Evolutionary conservation across 2,329 filamentous ascomycete genomes (phyloP).

Genomic region (Pseudomassariella vexata): DNA sequence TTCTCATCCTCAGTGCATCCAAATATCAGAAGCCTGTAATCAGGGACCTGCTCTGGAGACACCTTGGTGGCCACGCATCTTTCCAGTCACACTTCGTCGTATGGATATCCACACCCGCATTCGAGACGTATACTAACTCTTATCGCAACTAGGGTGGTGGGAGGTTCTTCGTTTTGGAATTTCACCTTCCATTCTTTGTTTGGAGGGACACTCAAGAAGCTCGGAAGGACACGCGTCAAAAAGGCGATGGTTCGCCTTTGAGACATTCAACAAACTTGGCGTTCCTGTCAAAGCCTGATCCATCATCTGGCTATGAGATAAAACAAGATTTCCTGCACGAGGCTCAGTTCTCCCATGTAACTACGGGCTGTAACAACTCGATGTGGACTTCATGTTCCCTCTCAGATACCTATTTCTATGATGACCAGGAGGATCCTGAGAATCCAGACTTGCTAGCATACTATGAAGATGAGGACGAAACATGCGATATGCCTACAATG

Average conservation of each 20-base stretch:
- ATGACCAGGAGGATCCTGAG: neutral
- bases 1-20: too few species aligned
- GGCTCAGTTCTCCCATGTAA: neutral
- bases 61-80: too few species aligned
- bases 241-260: neutral
- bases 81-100: neutral
- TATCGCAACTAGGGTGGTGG: too few species aligned
- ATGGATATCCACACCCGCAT: neutral
- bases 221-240: neutral
- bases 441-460: conserved; percentile 1
- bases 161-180: conserved; percentile 2
- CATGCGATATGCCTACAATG: neutral
- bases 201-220: neutral
- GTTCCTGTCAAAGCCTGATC: neutral
- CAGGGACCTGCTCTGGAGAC: too few species aligned
- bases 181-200: neutral
- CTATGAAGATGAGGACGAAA: neutral
- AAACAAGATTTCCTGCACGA: neutral
- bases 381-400: conserved; percentile 1
- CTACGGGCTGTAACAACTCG: conserved; percentile 1
- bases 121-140: neutral
- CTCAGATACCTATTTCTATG: neutral
- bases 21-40: too few species aligned
- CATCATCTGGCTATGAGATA: neutral
- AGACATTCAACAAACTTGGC: neutral